These are phyloP conservation scores for Macaranga tanarius DNA, from an alignment of 441 rosid genomes.

Conservation along the genomic window DNA sequence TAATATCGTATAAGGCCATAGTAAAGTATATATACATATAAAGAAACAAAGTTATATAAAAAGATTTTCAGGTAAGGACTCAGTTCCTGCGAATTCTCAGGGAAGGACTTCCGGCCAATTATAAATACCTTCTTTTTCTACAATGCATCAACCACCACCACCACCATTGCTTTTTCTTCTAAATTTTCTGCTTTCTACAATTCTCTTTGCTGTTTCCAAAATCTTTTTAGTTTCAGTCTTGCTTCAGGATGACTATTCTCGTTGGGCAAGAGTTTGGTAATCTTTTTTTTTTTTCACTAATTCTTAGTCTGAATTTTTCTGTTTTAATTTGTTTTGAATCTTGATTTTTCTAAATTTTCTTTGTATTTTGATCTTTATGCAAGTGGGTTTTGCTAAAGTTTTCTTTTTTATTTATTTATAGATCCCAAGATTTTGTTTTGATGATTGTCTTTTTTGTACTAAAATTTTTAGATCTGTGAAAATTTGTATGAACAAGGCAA, in stretches of 20 bases:
- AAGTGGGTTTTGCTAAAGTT: neutral
- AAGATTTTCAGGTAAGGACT: constrained; percentile 49
- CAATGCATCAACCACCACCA: neutral
- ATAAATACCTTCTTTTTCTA: constrained; percentile 40
- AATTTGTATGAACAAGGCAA: neutral
- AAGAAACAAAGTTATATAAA: neutral
- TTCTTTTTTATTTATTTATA: too few relatives aligned
- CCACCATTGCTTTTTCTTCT: too few relatives aligned
- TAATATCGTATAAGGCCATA: neutral
- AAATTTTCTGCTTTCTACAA: neutral
- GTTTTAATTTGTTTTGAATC: neutral
- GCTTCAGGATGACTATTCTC: constrained; percentile 45
- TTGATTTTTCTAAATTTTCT: neutral
- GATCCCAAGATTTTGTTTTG: too few relatives aligned
- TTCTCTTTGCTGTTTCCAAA: neutral
- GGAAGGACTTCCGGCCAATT: constrained; percentile 52
- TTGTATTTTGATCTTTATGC: neutral
- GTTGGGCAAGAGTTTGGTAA: constrained; percentile 48
- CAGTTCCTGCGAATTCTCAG: constrained; percentile 42
- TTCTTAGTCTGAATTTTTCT: too few relatives aligned
- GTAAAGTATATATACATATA: constrained; percentile 4
- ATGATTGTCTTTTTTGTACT: neutral
- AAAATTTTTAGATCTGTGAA: neutral
- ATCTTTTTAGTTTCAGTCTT: neutral
- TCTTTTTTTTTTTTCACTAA: neutral